A percentile compares a stretch with the other conserved stretches of the same genome.
phyloP scores from a whole-genome alignment of 306 rosid species.

The Bauhinia variegata region DNA sequence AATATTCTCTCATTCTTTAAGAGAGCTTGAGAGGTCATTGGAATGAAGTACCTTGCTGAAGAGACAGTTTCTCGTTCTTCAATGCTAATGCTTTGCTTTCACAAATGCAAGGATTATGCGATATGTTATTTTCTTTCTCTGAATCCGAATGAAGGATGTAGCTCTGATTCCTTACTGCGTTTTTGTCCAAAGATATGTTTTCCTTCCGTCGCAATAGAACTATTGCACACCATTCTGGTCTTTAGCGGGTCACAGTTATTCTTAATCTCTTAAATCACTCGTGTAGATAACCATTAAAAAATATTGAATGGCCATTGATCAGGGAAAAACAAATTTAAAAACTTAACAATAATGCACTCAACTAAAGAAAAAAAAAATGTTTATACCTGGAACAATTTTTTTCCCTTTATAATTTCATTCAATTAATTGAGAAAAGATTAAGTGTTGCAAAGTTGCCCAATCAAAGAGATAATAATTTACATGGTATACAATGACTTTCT shows the following conservation, averaged over 20 bases:
- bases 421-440: constrained; percentile 19
- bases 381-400: no score
- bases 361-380: no score
- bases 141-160: constrained; percentile 20
- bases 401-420: no score
- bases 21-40: constrained; percentile 58
- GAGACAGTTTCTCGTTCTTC: constrained; percentile 26
- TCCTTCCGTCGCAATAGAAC: no score
- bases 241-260: no score
- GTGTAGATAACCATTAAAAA: no score
- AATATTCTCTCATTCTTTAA: constrained; percentile 93
- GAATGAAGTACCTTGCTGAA: constrained; percentile 24
- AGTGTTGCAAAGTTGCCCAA: constrained; percentile 53
- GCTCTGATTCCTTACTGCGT: constrained; percentile 11
- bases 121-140: constrained; percentile 25
- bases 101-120: constrained; percentile 26
- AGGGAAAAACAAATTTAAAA: no score
- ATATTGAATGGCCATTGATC: no score
- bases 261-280: no score
- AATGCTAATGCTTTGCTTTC: constrained; percentile 21
- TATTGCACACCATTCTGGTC: no score
- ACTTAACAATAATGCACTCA: no score
- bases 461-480: constrained; percentile 71
- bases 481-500: constrained; percentile 70
- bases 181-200: no score